Base-by-base conservation (phyloP, 176 grass and related monocot species). In the Aegilops speltoides region DNA sequence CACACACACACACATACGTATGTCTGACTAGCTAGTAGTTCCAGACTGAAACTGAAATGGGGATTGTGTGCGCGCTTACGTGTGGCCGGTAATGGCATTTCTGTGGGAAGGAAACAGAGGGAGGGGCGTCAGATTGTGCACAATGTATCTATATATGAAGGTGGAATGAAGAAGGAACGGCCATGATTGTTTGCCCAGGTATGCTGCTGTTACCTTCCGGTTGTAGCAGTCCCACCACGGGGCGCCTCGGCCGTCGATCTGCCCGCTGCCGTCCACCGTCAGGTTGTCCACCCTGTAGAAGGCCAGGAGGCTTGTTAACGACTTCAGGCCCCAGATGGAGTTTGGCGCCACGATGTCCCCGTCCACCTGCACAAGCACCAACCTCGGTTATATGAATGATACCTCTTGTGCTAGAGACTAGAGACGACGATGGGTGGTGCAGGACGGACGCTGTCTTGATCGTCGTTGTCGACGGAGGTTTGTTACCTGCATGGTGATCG, bases 191-290 rank as follows among this genome's bases (percentile, higher is more conserved):
- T 57, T 8, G 17, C 48, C 48, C 17, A 22, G 66, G 0, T 28
- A 16, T 48, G 54, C 1, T 59, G 16, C 6, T 22, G 54, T 14
- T 63, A 97, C 95, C 76, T 73, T 74, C 20, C 46, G 13, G 3
- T 67, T 77, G 24, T 64, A 89, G 80, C 91, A 90, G 65, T 88
- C 24, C 95, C 95, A 98, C 93, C 93, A 98, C 23, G 93, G 73
- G 50, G 85, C 34, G 8, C 95, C 95, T 36, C 45, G 81, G 41
- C 93, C 93, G 6, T 95, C 89, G 40, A 98, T 92, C 76, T 79
- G 63, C 12, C 95, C 95, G 1, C 2, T 24, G 10, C 95, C 95
- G 5, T 85, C 19, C 20, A 95, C 1, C 2, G 79, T 90, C 34
- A 98, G 54, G 56, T 77, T 29, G 56, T 90, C 40, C 1, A 92